Percentiles rank a stretch among this genome's conserved stretches.
Conservation (phyloP, 495 filamentous ascomycete genomes). For the Penicillium longicatenatum region DNA sequence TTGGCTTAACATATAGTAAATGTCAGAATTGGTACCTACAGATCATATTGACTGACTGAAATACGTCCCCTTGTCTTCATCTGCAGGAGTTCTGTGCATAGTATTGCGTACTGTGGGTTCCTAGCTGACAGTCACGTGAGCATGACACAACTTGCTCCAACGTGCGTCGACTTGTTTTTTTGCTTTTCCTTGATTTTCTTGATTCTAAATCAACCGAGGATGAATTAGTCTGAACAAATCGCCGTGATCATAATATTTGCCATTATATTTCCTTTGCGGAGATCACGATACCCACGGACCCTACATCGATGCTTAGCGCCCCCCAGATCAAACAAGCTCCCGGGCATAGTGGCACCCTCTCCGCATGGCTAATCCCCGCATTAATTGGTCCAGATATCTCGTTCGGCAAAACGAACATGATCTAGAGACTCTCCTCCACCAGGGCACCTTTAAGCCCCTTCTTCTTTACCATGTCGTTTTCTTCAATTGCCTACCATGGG, state of each 20-base stretch:
- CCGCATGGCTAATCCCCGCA: constrained; percentile 29
- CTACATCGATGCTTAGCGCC: constrained; percentile 11
- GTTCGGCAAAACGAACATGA: constrained; percentile 18
- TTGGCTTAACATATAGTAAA: too few relatives aligned
- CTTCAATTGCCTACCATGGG: constrained; percentile 30
- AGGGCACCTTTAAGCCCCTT: constrained; percentile 38
- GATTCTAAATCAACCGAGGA: not conserved
- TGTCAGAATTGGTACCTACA: too few relatives aligned
- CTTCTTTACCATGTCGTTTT: constrained; percentile 41
- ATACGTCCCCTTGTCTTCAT: too few relatives aligned
- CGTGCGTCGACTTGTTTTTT: not conserved
- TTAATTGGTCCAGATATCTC: constrained; percentile 24
- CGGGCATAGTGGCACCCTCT: constrained; percentile 26
- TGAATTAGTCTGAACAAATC: not conserved
- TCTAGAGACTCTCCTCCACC: constrained; percentile 29
- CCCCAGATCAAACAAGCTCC: constrained; percentile 10
- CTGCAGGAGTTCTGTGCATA: too few relatives aligned
- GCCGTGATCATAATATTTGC: not conserved
- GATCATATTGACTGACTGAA: too few relatives aligned
- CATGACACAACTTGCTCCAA: not conserved
- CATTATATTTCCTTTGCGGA: not conserved
- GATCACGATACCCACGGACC: not conserved
- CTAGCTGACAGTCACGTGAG: not conserved
- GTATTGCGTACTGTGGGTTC: too few relatives aligned
- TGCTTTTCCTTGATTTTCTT: constrained; percentile 1